A percentile compares a stretch with the other conserved stretches of the same genome.
Evolutionary conservation across 768 basidiomycete genomes (phyloP).

Genomic region (Pleurotus pulmonarius): DNA sequence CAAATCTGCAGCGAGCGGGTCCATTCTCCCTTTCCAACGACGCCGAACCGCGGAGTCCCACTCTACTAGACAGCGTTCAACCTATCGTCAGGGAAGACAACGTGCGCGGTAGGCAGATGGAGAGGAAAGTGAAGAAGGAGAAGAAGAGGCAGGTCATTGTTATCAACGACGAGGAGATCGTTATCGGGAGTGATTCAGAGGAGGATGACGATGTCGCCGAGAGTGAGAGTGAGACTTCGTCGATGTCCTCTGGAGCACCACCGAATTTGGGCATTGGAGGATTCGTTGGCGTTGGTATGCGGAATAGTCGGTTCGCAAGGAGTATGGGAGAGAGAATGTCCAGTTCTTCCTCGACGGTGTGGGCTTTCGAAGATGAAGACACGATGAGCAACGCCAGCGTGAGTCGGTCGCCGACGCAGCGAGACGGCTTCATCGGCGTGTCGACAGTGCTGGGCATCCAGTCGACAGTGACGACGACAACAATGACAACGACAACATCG

Average conservation of each 20-base stretch:
- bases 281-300: slow-evolving; percentile 5
- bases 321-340: slow-evolving; percentile 6
- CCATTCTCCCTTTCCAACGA: background rate
- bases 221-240: background rate
- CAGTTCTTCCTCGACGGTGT: background rate
- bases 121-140: background rate
- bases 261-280: background rate
- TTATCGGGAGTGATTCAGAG: background rate
- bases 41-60: background rate
- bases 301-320: slow-evolving; percentile 1
- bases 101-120: background rate
- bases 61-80: background rate
- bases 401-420: background rate
- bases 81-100: background rate
- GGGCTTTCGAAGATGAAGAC: slow-evolving; percentile 3
- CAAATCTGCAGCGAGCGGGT: background rate
- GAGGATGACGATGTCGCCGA: background rate
- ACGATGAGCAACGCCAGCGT: background rate
- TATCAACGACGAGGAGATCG: slow-evolving; percentile 7
- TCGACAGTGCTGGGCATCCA: background rate
- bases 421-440: background rate
- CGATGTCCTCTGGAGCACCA: background rate
- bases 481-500: background rate
- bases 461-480: background rate
- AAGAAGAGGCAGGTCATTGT: slow-evolving; percentile 5